Conservation (phyloP, 495 filamentous ascomycete genomes). For the Amorphotheca resinae region DNA sequence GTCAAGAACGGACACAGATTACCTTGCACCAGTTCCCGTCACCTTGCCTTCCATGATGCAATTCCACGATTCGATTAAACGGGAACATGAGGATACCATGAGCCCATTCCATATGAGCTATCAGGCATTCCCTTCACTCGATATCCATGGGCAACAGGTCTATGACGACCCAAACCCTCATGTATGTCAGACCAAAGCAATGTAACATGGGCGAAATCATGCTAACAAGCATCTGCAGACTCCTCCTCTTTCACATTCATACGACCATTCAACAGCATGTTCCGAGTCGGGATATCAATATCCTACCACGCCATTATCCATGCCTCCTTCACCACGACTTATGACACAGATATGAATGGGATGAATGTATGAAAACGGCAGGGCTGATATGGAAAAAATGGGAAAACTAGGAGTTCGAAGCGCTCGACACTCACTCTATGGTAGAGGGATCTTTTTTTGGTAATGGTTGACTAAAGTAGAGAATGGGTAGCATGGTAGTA, state of each 20-base stretch:
- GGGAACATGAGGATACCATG: constrained; percentile 36
- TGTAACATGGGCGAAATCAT: not conserved
- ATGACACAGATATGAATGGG: constrained; percentile 17
- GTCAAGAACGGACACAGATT: constrained; percentile 35
- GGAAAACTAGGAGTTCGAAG: constrained; percentile 20
- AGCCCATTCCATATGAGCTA: constrained; percentile 68
- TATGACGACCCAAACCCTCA: constrained; percentile 56
- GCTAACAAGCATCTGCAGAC: constrained; percentile 41
- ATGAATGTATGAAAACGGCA: not conserved
- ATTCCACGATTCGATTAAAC: constrained; percentile 49
- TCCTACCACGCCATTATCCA: constrained; percentile 55
- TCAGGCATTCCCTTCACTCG: constrained; percentile 60
- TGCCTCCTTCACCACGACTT: constrained; percentile 45
- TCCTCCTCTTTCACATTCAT: constrained; percentile 71
- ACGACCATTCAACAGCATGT: constrained; percentile 57
- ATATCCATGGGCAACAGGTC: constrained; percentile 46
- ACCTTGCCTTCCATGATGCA: constrained; percentile 58
- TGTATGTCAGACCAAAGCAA: constrained; percentile 42
- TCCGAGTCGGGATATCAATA: constrained; percentile 48
- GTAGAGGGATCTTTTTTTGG: constrained; percentile 12
- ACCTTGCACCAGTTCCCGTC: constrained; percentile 46
- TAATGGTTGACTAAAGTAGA: constrained; percentile 7
- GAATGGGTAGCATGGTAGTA: constrained; percentile 15
- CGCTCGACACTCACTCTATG: constrained; percentile 21
- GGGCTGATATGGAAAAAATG: not conserved